Conservation (phyloP, 176 grass and related monocot genomes). For the Oryza officinalis region DNA sequence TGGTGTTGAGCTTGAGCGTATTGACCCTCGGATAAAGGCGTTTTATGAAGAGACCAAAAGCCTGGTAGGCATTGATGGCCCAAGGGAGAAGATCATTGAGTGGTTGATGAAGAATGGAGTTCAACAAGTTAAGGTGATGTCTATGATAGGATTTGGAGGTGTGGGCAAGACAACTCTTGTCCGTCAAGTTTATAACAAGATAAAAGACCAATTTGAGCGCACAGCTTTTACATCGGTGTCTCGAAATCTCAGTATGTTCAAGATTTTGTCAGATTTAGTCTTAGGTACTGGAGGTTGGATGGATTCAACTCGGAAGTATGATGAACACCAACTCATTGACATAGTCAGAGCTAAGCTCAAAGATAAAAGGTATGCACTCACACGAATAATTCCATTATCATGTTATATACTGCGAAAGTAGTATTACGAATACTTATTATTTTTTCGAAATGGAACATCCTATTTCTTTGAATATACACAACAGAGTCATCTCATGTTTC, state of each 20-base stretch:
- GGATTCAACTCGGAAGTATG: accelerated
- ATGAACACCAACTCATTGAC: neutral
- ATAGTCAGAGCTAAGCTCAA: neutral
- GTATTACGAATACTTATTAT: too few relatives aligned
- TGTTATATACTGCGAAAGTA: too few relatives aligned
- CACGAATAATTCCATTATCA: too few relatives aligned
- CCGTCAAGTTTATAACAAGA: neutral
- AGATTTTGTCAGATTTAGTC: neutral
- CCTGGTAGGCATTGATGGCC: constrained; percentile 6
- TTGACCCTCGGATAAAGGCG: neutral
- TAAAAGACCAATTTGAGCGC: neutral
- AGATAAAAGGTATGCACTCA: neutral
- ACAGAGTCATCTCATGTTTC: too few relatives aligned
- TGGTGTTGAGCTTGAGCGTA: neutral
- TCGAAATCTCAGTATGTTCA: neutral
- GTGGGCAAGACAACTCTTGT: constrained; percentile 31
- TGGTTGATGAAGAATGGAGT: neutral
- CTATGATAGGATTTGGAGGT: constrained; percentile 23
- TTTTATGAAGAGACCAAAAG: neutral
- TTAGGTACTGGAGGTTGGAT: accelerated
- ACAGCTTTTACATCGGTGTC: constrained; percentile 4
- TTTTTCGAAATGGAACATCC: too few relatives aligned
- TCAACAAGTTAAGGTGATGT: neutral
- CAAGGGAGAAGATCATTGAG: neutral
- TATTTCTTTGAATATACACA: too few relatives aligned